phyloP scores from a whole-genome alignment of 345 rosid genomes.

The Populus davidiana region DNA sequence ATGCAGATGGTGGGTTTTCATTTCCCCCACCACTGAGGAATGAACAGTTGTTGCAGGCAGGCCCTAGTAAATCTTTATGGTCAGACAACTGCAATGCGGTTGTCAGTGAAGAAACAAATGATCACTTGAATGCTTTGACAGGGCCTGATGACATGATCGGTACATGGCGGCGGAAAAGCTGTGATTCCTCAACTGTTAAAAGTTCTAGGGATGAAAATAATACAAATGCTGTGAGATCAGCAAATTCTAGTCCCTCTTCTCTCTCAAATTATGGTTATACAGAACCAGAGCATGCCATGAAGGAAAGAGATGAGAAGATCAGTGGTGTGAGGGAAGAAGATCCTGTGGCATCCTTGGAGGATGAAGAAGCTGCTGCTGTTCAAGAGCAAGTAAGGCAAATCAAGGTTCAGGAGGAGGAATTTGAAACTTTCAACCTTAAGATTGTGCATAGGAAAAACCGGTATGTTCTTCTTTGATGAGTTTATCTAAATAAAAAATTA shows the following conservation, averaged over 20 bases:
- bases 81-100: slow-evolving; percentile 50
- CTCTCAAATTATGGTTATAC: slow-evolving; percentile 62
- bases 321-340: slow-evolving; percentile 61
- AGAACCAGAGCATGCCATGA: slow-evolving; percentile 49
- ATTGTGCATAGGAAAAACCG: slow-evolving; percentile 98
- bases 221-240: slow-evolving; percentile 56
- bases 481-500: slow-evolving; percentile 2
- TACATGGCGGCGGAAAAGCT: slow-evolving; percentile 75
- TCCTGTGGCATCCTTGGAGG: slow-evolving; percentile 66
- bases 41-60: slow-evolving; percentile 48
- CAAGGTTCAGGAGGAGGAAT: slow-evolving; percentile 95
- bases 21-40: slow-evolving; percentile 68
- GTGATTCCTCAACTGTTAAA: slow-evolving; percentile 63
- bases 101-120: slow-evolving; percentile 43
- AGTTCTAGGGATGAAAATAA: slow-evolving; percentile 72
- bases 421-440: slow-evolving; percentile 95
- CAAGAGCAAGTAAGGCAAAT: slow-evolving; percentile 98
- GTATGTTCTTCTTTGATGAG: slow-evolving; percentile 35
- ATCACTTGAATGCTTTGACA: slow-evolving; percentile 50
- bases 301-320: slow-evolving; percentile 56
- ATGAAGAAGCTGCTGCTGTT: slow-evolving; percentile 92
- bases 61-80: slow-evolving; percentile 68
- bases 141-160: slow-evolving; percentile 70
- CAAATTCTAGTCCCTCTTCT: slow-evolving; percentile 62
- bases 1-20: slow-evolving; percentile 66